These are phyloP conservation scores for Phlebiopsis flavidoalba DNA, from an alignment of 768 basidiomycete species.

Conservation along the genomic window DNA sequence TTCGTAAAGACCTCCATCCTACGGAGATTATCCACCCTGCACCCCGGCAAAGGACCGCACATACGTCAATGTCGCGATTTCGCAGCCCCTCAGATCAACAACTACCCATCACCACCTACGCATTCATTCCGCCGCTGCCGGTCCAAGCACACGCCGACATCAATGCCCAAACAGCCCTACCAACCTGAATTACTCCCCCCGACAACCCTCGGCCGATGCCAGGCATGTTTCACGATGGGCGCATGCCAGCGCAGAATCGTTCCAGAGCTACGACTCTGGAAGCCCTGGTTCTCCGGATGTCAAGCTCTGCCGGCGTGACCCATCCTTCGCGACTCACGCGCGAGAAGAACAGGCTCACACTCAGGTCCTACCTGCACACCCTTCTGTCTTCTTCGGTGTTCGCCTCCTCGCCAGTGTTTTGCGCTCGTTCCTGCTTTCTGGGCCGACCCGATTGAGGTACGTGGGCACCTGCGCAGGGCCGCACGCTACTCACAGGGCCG, in stretches of 20 bases:
- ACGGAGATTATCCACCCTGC: constrained; percentile 72
- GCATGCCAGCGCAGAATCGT: constrained; percentile 20
- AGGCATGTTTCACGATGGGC: constrained; percentile 7
- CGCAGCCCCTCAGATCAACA: constrained; percentile 15
- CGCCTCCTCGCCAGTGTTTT: constrained; percentile 89
- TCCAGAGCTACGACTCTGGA: constrained; percentile 12
- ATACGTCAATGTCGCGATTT: constrained; percentile 44
- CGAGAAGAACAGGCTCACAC: constrained; percentile 93
- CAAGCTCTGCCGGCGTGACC: neutral
- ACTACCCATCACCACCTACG: neutral
- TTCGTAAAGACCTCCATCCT: constrained; percentile 78
- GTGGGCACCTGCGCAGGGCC: neutral
- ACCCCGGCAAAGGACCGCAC: constrained; percentile 91
- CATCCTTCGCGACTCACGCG: constrained; percentile 53
- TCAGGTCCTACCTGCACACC: constrained; percentile 86
- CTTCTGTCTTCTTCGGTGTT: constrained; percentile 67
- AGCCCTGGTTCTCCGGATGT: constrained; percentile 17
- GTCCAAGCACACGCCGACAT: neutral
- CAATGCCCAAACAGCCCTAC: constrained; percentile 4
- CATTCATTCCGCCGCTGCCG: neutral
- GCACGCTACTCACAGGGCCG: neutral
- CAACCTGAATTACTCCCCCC: neutral
- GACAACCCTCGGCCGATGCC: constrained; percentile 10
- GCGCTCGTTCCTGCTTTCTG: constrained; percentile 74
- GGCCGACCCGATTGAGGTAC: constrained; percentile 10